Conservation (phyloP, 176 grass and related monocot species). For the Triticum urartu region DNA sequence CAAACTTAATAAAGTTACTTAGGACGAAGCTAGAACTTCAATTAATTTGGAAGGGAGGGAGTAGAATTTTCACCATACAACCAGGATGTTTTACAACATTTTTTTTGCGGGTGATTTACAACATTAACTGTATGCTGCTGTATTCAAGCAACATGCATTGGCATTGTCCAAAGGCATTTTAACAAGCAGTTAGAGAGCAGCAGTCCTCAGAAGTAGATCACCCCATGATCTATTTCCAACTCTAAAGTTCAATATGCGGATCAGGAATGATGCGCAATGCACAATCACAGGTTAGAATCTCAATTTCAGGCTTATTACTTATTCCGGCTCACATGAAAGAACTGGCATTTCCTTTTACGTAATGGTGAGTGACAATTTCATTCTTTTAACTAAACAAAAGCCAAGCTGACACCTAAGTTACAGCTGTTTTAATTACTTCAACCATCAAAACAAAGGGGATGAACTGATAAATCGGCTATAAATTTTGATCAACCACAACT, state of each 20-base stretch:
- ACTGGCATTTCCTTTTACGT: neutral
- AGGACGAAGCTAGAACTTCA: too few species aligned
- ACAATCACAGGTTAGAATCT: neutral
- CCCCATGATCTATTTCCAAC: neutral
- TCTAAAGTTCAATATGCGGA: neutral
- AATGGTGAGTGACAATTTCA: neutral
- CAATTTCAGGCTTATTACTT: neutral
- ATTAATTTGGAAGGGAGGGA: too few species aligned
- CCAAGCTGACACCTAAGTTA: neutral
- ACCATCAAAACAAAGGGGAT: neutral
- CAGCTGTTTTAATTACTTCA: neutral
- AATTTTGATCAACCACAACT: neutral
- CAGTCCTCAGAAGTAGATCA: neutral
- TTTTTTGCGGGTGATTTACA: neutral
- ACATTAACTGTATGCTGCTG: neutral
- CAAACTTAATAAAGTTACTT: too few species aligned
- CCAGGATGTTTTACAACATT: neutral
- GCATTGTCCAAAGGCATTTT: neutral
- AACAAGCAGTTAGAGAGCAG: neutral
- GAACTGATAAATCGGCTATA: neutral
- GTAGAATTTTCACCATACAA: neutral
- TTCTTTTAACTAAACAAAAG: neutral
- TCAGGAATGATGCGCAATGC: neutral
- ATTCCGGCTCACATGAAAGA: neutral
- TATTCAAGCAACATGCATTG: conserved; percentile 12